A percentile compares a stretch with the other conserved stretches of the same genome.
Conservation (phyloP, 371 early-diverging fungal genomes). For the Nosema muscidifuracis region DNA sequence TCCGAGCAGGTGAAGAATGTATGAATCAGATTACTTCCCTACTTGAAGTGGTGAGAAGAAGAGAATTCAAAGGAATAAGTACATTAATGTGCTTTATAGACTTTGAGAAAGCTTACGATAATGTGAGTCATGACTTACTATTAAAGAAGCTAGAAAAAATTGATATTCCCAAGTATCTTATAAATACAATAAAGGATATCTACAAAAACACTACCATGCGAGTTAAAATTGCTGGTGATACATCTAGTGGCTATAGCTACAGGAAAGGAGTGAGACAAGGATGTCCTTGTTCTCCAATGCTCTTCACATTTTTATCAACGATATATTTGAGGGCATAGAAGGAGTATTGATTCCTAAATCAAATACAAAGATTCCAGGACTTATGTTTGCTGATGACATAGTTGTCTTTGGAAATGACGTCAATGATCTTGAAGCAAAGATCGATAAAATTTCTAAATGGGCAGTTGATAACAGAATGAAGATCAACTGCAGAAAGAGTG, state of each 20-base stretch:
- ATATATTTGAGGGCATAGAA: slow-evolving; percentile 9
- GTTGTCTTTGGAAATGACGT: slow-evolving; percentile 21
- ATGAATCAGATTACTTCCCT: slow-evolving; percentile 10
- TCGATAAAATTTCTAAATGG: slow-evolving; percentile 12
- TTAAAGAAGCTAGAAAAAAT: not conserved
- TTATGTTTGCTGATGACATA: slow-evolving; percentile 35
- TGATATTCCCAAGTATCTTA: not conserved
- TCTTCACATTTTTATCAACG: slow-evolving; percentile 37
- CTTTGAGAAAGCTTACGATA: slow-evolving; percentile 5
- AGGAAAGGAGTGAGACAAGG: slow-evolving; percentile 36
- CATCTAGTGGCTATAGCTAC: not conserved
- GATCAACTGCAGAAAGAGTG: slow-evolving; percentile 19
- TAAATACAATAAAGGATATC: slow-evolving; percentile 5
- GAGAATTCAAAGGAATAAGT: not conserved
- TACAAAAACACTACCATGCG: not conserved
- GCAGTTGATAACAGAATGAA: slow-evolving; percentile 6
- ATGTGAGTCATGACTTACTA: not conserved
- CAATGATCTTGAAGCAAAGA: not conserved
- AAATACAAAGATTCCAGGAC: slow-evolving; percentile 5
- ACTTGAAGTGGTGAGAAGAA: slow-evolving; percentile 17
- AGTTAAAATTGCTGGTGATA: slow-evolving; percentile 4
- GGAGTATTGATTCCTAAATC: slow-evolving; percentile 13
- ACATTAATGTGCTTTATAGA: slow-evolving; percentile 24
- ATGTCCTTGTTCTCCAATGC: slow-evolving; percentile 25
- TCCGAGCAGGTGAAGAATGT: slow-evolving; percentile 21